Conservation (phyloP, 2,329 filamentous ascomycete genomes). For the Fusarium udum region DNA sequence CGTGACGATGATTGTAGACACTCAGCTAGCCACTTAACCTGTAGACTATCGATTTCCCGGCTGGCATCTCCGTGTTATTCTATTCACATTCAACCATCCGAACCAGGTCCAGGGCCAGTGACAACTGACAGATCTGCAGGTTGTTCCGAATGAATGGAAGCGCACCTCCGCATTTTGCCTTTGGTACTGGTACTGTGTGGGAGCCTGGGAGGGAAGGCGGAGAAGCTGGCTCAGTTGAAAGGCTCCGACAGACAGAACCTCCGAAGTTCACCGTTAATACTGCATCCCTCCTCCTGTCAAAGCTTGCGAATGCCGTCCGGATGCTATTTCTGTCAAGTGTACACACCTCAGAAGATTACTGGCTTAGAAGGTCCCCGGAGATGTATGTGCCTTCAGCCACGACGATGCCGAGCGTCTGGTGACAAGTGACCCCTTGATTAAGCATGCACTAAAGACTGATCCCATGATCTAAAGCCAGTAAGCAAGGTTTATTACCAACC, state of each 20-base stretch:
- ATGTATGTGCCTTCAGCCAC: not conserved
- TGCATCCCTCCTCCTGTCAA: not conserved
- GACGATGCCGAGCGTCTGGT: not conserved
- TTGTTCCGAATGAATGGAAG: not conserved
- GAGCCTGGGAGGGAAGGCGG: not conserved
- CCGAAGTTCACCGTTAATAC: not conserved
- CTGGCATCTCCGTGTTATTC: not conserved
- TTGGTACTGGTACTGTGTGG: not conserved
- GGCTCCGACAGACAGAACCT: not conserved
- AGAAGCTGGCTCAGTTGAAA: not conserved
- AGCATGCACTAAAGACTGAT: slow-evolving; percentile 18
- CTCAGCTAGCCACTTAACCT: not conserved
- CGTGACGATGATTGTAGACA: not conserved
- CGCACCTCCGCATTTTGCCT: not conserved
- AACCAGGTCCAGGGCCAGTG: not conserved
- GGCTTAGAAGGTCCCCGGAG: not conserved
- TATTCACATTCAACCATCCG: not conserved
- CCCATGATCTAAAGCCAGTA: slow-evolving; percentile 22
- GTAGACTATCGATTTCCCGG: not conserved
- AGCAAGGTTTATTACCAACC: slow-evolving; percentile 1
- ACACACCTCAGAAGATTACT: not conserved
- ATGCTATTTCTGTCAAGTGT: not conserved
- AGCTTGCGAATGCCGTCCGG: not conserved
- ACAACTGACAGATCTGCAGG: slow-evolving; percentile 2
- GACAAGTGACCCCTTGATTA: slow-evolving; percentile 13